Conservation (phyloP, 164 flowering plant species). For the grape (Vitis vinifera) region DNA sequence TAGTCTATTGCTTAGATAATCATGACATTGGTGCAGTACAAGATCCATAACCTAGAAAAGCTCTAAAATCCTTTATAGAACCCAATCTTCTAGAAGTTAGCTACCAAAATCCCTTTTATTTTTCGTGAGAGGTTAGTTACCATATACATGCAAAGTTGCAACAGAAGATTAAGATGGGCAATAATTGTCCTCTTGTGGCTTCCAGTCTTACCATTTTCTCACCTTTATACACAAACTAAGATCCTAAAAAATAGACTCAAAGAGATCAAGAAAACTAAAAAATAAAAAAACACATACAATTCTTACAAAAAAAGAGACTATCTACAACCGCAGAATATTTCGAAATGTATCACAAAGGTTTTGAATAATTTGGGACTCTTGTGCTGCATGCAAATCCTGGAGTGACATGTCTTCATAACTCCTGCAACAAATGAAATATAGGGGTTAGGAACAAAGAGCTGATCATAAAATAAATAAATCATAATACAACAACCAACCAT, state of each 20-base stretch:
- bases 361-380: conserved; percentile 89
- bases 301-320: background rate
- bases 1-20: too few relatives aligned
- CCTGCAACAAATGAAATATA: conserved; percentile 36
- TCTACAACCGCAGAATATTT: conserved; percentile 80
- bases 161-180: background rate
- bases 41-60: too few relatives aligned
- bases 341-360: conserved; percentile 86
- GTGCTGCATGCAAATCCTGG: conserved; percentile 82
- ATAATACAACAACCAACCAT: background rate
- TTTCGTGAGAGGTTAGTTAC: too few relatives aligned
- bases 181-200: background rate
- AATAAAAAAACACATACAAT: background rate
- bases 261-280: background rate
- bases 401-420: conserved; percentile 98
- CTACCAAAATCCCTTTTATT: too few relatives aligned
- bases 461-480: background rate
- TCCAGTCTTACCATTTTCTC: background rate
- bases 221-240: background rate
- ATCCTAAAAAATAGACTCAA: conserved; percentile 1
- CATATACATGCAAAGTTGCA: conserved; percentile 1
- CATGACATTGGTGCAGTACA: too few relatives aligned
- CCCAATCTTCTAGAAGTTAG: too few relatives aligned
- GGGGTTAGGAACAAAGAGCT: background rate
- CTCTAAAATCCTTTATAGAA: too few relatives aligned